Evolutionary conservation across 2,329 filamentous ascomycete genomes (phyloP).

Genomic region (Fusarium bulbicola): DNA sequence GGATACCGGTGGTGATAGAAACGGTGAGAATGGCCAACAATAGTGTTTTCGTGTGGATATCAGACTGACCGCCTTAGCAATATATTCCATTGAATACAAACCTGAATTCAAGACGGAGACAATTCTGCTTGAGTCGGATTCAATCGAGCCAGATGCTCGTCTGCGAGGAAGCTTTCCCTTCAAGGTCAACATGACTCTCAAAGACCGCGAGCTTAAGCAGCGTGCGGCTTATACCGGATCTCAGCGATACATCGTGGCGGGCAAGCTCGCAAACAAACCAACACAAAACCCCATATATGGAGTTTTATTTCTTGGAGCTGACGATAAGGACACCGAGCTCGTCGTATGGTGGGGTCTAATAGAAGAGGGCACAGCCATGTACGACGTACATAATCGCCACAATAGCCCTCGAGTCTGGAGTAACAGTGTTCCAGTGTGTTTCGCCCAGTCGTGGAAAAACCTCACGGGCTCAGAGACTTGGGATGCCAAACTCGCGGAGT

Average conservation of each 20-base stretch:
- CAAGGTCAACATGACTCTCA: slow-evolving; percentile 37
- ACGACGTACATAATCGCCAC: slow-evolving; percentile 37
- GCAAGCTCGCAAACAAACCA: slow-evolving; percentile 32
- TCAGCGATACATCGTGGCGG: slow-evolving; percentile 38
- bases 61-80: slow-evolving; percentile 29
- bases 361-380: slow-evolving; percentile 40
- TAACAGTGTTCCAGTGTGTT: slow-evolving; percentile 42
- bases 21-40: slow-evolving; percentile 10
- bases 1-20: slow-evolving; percentile 29
- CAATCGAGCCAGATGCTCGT: slow-evolving; percentile 33
- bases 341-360: slow-evolving; percentile 44
- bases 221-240: slow-evolving; percentile 41
- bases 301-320: slow-evolving; percentile 38
- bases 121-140: slow-evolving; percentile 37
- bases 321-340: slow-evolving; percentile 36
- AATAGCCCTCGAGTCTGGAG: slow-evolving; percentile 39
- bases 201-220: slow-evolving; percentile 34
- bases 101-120: slow-evolving; percentile 41
- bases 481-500: slow-evolving; percentile 33
- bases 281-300: slow-evolving; percentile 42
- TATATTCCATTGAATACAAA: slow-evolving; percentile 41
- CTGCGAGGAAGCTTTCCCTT: slow-evolving; percentile 41
- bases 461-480: slow-evolving; percentile 35
- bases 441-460: slow-evolving; percentile 40
- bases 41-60: not conserved